These are phyloP conservation scores for Ustilago bromivora DNA, from an alignment of 1,284 basidiomycete genomes.

Conservation along the genomic window DNA sequence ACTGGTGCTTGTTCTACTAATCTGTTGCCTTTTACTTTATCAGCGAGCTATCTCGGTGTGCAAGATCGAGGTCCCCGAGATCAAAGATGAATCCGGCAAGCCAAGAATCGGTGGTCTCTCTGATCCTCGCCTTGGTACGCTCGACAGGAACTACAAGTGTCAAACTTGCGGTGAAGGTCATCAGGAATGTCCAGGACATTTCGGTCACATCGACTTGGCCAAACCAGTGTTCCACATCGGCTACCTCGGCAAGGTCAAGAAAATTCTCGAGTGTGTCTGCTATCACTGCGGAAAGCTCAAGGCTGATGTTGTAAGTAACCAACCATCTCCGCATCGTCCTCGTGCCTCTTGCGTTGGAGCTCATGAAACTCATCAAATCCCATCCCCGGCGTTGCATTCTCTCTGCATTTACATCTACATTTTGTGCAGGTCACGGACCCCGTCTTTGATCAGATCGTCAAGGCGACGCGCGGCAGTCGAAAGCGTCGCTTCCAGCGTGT, in stretches of 20 bases:
- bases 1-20: background rate
- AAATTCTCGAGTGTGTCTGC: slow-evolving; percentile 98
- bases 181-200: slow-evolving; percentile 83
- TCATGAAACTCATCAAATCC: background rate
- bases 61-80: slow-evolving; percentile 97
- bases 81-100: slow-evolving; percentile 91
- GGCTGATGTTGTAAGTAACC: slow-evolving; percentile 75
- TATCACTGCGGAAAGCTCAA: slow-evolving; percentile 98
- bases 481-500: slow-evolving; percentile 66
- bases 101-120: slow-evolving; percentile 91
- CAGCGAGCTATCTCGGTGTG: slow-evolving; percentile 96
- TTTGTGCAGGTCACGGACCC: slow-evolving; percentile 53
- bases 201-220: slow-evolving; percentile 97
- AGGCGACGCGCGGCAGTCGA: slow-evolving; percentile 60
- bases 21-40: background rate
- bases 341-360: background rate
- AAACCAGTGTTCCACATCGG: slow-evolving; percentile 96
- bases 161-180: slow-evolving; percentile 91
- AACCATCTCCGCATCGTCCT: background rate
- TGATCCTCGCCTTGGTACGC: slow-evolving; percentile 97
- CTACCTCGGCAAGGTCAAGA: slow-evolving; percentile 99
- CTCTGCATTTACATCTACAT: background rate
- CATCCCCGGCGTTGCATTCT: background rate
- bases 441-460: slow-evolving; percentile 62
- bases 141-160: slow-evolving; percentile 99